A percentile compares a stretch with the other conserved stretches of the same genome.
Evolutionary conservation across 2,329 filamentous ascomycete genomes (phyloP).

Genomic region (Cylindrodendrum hubeiense): DNA sequence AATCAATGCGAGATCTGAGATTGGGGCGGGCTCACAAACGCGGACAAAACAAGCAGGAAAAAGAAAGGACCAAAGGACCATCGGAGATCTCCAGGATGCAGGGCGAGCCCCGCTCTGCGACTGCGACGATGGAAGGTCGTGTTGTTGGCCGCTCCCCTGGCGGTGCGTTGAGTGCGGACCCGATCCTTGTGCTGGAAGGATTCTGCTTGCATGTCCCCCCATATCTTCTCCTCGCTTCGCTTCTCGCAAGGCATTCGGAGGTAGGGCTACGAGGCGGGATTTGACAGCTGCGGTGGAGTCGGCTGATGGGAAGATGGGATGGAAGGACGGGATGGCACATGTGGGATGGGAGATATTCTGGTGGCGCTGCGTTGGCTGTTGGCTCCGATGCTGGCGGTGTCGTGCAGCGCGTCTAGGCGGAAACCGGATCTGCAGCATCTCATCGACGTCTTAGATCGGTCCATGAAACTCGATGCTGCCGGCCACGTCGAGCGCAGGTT

Average conservation of each 20-base stretch:
- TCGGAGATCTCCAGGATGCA: not conserved
- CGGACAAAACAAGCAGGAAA: not conserved
- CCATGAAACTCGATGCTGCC: not conserved
- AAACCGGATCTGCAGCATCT: not conserved
- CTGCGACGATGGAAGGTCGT: not conserved
- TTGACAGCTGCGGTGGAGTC: not conserved
- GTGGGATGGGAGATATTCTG: not conserved
- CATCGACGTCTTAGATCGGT: not conserved
- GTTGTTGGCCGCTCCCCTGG: not conserved
- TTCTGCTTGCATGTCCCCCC: not conserved
- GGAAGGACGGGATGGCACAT: no score
- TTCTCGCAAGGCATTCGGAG: not conserved
- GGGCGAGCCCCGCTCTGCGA: not conserved
- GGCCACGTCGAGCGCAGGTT: not conserved
- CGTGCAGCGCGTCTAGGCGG: no score
- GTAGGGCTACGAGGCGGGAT: not conserved
- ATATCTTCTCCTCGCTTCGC: not conserved
- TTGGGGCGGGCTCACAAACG: not conserved
- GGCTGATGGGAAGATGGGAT: not conserved
- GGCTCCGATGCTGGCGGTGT: not conserved
- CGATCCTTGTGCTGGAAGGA: constrained; percentile 1
- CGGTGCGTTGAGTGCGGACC: not conserved
- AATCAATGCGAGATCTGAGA: not conserved
- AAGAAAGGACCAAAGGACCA: not conserved
- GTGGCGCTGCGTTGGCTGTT: not conserved